These are phyloP conservation scores for Talaromyces rugulosus DNA, from an alignment of 2,329 filamentous ascomycete genomes.

Conservation along the genomic window DNA sequence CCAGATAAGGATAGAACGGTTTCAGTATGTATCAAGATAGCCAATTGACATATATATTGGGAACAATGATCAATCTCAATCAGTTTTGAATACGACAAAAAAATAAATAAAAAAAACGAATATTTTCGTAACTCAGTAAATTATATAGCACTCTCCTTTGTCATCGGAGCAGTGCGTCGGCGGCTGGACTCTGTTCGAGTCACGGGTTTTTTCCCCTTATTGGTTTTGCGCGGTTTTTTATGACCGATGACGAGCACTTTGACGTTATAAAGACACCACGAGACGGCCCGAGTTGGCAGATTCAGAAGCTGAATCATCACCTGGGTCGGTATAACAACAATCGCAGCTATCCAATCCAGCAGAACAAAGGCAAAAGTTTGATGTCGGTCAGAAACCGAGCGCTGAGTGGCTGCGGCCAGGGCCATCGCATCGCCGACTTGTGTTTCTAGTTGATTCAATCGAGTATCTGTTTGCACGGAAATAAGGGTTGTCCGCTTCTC, in stretches of 20 bases:
- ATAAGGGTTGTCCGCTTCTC: constrained; percentile 81
- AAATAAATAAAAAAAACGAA: no score
- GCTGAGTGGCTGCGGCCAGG: constrained; percentile 68
- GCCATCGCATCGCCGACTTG: constrained; percentile 73
- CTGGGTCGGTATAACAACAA: constrained; percentile 34
- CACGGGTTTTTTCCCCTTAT: constrained; percentile 23
- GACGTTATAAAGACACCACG: constrained; percentile 16
- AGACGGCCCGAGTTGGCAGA: constrained; percentile 27
- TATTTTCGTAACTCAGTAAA: not conserved
- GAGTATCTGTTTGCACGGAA: constrained; percentile 69
- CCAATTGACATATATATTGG: not conserved
- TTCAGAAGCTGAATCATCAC: constrained; percentile 24
- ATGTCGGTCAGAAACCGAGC: constrained; percentile 18
- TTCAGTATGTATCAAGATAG: not conserved
- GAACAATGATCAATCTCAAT: not conserved
- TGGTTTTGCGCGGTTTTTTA: not conserved
- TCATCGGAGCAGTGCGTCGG: not conserved
- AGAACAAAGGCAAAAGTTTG: constrained; percentile 25
- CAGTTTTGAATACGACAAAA: not conserved
- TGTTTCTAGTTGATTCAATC: constrained; percentile 66
- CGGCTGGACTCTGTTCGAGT: not conserved
- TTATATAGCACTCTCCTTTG: not conserved
- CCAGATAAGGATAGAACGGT: no score
- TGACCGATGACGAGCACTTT: constrained; percentile 4
- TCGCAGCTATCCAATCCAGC: constrained; percentile 33